A percentile compares a stretch with the other conserved stretches of the same genome.
Evolutionary conservation across 129 eudicot species (phyloP).

Genomic region (Calendula officinalis): DNA sequence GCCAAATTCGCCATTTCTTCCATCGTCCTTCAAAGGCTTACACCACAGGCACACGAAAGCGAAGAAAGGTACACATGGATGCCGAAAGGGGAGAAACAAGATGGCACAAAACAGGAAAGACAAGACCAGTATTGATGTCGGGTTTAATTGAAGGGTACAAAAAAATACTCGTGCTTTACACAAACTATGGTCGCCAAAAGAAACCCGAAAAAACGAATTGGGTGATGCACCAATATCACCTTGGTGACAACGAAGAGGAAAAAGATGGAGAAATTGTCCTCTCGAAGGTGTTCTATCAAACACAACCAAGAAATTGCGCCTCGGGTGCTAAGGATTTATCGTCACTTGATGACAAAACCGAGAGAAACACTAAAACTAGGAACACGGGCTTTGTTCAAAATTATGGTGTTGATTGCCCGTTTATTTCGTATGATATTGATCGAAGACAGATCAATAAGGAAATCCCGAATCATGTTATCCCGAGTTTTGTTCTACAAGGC

Average conservation of each 20-base stretch:
- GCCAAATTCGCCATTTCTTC: constrained; percentile 87
- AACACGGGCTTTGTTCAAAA: constrained; percentile 36
- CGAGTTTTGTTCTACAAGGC: constrained; percentile 52
- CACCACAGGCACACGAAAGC: constrained; percentile 93
- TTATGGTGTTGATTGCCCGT: constrained; percentile 40
- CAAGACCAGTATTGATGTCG: constrained; percentile 54
- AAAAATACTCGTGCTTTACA: constrained; percentile 86
- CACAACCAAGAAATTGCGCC: constrained; percentile 88
- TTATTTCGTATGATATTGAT: constrained; percentile 41
- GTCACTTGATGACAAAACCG: constrained; percentile 20
- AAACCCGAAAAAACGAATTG: constrained; percentile 96
- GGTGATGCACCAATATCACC: constrained; percentile 98
- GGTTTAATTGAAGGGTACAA: constrained; percentile 69
- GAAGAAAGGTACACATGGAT: constrained; percentile 82
- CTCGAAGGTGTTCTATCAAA: constrained; percentile 94
- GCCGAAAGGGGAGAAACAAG: constrained; percentile 82
- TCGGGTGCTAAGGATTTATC: constrained; percentile 35
- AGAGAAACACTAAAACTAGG: constrained; percentile 30
- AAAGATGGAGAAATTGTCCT: constrained; percentile 93
- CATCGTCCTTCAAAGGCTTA: constrained; percentile 95
- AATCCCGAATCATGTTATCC: constrained; percentile 50
- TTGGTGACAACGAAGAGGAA: constrained; percentile 82
- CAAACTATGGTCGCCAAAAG: constrained; percentile 86
- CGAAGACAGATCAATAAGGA: constrained; percentile 46
- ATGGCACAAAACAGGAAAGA: constrained; percentile 98